Conservation (phyloP, 177 flowering plant species). For the Tripterygium wilfordii region DNA sequence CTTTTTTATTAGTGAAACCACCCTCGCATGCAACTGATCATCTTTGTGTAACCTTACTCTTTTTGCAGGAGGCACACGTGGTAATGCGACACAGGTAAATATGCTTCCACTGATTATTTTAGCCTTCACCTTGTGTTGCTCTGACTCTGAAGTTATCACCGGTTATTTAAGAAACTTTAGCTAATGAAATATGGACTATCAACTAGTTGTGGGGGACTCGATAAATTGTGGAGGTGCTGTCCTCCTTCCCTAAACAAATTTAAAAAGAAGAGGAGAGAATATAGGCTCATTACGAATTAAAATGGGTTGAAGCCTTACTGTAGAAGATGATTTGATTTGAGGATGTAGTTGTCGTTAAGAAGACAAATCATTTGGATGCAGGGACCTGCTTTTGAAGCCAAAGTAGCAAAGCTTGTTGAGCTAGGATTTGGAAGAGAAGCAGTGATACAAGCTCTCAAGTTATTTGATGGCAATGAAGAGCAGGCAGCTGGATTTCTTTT, state of each 20-base stretch:
- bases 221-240: too few species aligned
- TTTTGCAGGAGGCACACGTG: slow-evolving; percentile 27
- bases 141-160: too few species aligned
- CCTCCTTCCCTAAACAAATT: too few species aligned
- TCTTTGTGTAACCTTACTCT: neutral
- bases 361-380: slow-evolving; percentile 16
- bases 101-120: neutral
- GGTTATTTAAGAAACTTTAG: too few species aligned
- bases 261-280: too few species aligned
- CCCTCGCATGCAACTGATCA: neutral
- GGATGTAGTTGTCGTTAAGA: neutral
- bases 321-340: too few species aligned
- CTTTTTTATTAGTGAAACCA: too few species aligned
- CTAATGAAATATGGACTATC: too few species aligned
- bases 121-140: neutral
- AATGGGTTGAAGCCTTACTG: too few species aligned
- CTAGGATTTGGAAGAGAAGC: slow-evolving; percentile 82
- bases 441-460: slow-evolving; percentile 70
- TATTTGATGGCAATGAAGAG: slow-evolving; percentile 90
- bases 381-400: slow-evolving; percentile 76
- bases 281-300: too few species aligned
- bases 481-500: slow-evolving; percentile 94
- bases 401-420: slow-evolving; percentile 81
- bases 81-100: slow-evolving; percentile 35
- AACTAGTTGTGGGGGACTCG: too few species aligned